Conservation (phyloP, 202 grass and related monocot genomes). For the Schoenoplectus tabernaemontani region DNA sequence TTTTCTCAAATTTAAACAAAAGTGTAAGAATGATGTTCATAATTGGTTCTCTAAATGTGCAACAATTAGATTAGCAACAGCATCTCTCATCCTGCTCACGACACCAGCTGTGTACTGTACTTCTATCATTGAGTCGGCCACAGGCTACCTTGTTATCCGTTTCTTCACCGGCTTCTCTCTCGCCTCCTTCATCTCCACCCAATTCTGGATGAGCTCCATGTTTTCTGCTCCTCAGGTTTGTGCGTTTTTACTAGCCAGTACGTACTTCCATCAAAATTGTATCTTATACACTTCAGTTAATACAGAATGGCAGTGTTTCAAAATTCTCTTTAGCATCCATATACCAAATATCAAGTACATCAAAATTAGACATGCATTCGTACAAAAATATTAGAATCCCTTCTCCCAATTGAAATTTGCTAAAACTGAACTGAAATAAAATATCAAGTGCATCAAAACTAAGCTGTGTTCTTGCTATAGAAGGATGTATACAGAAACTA, state of each 20-base stretch:
- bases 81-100: constrained; percentile 63
- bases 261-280: not conserved
- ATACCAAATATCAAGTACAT: not conserved
- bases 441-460: too few relatives aligned
- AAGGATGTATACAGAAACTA: not conserved
- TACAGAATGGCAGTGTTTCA: not conserved
- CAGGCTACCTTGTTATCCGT: constrained; percentile 47
- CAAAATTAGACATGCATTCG: not conserved
- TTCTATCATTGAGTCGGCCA: constrained; percentile 42
- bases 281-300: not conserved
- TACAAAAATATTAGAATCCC: not conserved
- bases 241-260: not conserved
- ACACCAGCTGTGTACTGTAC: constrained; percentile 78
- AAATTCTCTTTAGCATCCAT: not conserved
- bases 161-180: constrained; percentile 98
- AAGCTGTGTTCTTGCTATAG: not conserved
- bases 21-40: not conserved
- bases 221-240: constrained; percentile 52
- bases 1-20: not conserved
- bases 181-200: constrained; percentile 80
- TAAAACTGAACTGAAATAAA: not conserved
- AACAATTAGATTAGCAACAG: constrained; percentile 43
- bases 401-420: not conserved
- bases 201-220: constrained; percentile 99
- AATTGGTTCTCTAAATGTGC: not conserved